Evolutionary conservation across 192 early-diverging fungal species (phyloP).

Genomic region (Linnemannia hyalina): DNA sequence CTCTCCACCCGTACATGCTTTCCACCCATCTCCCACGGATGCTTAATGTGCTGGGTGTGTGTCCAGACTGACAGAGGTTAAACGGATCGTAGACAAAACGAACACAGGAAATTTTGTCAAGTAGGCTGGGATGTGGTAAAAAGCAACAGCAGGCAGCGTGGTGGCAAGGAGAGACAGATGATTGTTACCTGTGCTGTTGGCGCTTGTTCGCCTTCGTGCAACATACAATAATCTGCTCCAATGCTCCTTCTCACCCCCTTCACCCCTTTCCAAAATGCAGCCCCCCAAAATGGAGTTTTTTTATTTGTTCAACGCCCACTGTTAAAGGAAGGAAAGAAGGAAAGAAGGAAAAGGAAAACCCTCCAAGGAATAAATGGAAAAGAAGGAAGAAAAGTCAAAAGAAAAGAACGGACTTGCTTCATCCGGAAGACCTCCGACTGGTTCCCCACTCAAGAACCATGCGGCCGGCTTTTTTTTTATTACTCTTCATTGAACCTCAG

Average conservation of each 20-base stretch:
- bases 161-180: background rate
- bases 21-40: background rate
- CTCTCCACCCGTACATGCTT: background rate
- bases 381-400: background rate
- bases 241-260: background rate
- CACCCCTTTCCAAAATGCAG: background rate
- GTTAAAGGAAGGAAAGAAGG: background rate
- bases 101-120: background rate
- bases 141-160: background rate
- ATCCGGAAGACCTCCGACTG: conserved; percentile 11
- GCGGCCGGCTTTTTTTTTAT: background rate
- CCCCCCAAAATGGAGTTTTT: background rate
- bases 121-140: background rate
- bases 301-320: background rate
- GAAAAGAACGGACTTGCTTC: conserved; percentile 1
- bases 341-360: background rate
- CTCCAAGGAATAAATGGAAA: too few relatives aligned
- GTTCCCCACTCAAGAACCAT: conserved; percentile 7
- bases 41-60: background rate
- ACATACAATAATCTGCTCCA: background rate
- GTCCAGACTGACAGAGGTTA: background rate
- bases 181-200: conserved; percentile 4
- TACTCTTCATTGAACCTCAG: background rate
- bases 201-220: conserved; percentile 1
- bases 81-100: background rate